Percentiles rank a stretch among this genome's conserved stretches.
phyloP scores from a whole-genome alignment of 2,329 filamentous ascomycete species.

The Fusarium pininemorale region DNA sequence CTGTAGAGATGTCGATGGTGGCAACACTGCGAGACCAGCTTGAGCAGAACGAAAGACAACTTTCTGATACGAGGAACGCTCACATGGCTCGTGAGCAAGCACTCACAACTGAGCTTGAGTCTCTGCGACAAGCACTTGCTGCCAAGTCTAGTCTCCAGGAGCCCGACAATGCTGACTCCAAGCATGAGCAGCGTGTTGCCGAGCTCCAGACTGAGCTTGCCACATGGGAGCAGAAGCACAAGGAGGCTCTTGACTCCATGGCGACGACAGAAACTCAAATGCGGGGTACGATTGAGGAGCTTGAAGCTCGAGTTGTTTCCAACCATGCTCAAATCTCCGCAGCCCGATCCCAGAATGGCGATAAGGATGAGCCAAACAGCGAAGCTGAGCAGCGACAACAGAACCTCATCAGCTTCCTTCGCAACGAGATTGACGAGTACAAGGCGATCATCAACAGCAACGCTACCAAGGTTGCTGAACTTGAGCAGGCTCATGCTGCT shows the following conservation, averaged over 20 bases:
- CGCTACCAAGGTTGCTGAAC: slow-evolving; percentile 72
- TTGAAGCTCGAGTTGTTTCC: slow-evolving; percentile 69
- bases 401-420: slow-evolving; percentile 68
- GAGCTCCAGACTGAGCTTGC: slow-evolving; percentile 76
- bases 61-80: slow-evolving; percentile 75
- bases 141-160: slow-evolving; percentile 39
- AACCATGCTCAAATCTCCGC: slow-evolving; percentile 62
- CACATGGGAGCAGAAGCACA: slow-evolving; percentile 80
- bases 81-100: slow-evolving; percentile 80
- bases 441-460: slow-evolving; percentile 77
- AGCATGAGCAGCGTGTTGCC: slow-evolving; percentile 67
- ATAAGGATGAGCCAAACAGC: slow-evolving; percentile 52
- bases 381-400: slow-evolving; percentile 66
- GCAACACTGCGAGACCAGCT: slow-evolving; percentile 88
- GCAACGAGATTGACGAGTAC: slow-evolving; percentile 82
- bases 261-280: slow-evolving; percentile 78
- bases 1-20: slow-evolving; percentile 91
- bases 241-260: slow-evolving; percentile 74
- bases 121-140: slow-evolving; percentile 66
- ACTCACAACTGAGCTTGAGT: slow-evolving; percentile 75
- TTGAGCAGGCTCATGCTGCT: slow-evolving; percentile 76
- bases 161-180: slow-evolving; percentile 46
- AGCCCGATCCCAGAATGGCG: slow-evolving; percentile 52
- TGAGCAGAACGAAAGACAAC: slow-evolving; percentile 83
- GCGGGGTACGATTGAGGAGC: slow-evolving; percentile 73